Evolutionary conservation across 2,329 filamentous ascomycete genomes (phyloP).

Genomic region (Colletotrichum euphorbiae): DNA sequence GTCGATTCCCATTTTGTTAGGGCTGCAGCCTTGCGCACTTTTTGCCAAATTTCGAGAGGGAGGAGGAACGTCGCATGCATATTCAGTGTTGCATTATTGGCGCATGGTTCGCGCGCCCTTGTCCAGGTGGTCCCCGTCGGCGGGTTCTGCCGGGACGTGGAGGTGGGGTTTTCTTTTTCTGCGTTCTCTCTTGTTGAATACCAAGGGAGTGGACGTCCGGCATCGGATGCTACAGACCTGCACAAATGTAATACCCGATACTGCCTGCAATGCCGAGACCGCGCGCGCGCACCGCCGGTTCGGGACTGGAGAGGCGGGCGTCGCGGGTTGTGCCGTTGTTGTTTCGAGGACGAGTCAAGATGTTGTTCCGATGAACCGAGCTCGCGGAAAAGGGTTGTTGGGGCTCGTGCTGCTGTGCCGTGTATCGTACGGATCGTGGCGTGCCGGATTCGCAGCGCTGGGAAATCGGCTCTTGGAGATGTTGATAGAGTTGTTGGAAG

Average conservation of each 20-base stretch:
- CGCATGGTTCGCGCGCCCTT: background rate
- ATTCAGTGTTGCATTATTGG: conserved; percentile 18
- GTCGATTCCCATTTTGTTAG: background rate
- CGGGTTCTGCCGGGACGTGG: conserved; percentile 19
- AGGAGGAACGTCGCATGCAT: conserved; percentile 5
- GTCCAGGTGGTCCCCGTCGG: background rate
- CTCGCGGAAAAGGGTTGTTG: no score
- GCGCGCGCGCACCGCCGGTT: background rate
- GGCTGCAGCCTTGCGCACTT: background rate
- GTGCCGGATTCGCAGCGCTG: no score
- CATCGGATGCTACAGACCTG: background rate
- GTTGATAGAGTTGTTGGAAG: no score
- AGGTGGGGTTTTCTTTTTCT: background rate
- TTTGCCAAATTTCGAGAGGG: background rate
- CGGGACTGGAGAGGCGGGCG: no score
- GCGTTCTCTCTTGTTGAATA: background rate
- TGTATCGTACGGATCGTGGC: no score
- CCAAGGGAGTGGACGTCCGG: background rate
- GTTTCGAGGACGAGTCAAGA: no score
- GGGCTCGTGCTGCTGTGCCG: no score
- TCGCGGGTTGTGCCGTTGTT: no score
- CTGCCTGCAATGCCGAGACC: background rate
- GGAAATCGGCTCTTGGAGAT: no score
- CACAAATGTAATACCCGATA: background rate
- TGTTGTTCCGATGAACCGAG: no score